Conservation (phyloP, 73 alveolate species). For the Vitrella brassicaformis region DNA sequence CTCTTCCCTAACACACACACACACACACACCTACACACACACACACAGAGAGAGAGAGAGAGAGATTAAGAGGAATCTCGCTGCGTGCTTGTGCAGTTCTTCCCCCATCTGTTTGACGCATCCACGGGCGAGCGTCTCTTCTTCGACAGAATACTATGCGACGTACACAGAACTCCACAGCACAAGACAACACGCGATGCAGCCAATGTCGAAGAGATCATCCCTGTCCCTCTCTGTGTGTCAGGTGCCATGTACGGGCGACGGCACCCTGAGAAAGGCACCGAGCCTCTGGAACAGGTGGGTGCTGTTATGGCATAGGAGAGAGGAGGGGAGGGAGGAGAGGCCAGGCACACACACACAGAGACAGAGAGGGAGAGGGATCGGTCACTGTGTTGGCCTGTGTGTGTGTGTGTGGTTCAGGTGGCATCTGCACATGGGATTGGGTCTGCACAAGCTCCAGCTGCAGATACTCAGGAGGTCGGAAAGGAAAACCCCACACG, state of each 20-base stretch:
- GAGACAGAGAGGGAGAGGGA: no score
- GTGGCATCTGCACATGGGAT: constrained; percentile 6
- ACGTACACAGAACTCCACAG: no score
- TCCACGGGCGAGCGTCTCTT: no score
- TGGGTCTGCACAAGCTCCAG: constrained; percentile 79
- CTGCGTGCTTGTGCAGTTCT: neutral
- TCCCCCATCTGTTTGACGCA: neutral
- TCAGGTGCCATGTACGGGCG: constrained; percentile 99
- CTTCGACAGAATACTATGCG: constrained; percentile 91
- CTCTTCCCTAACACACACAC: neutral
- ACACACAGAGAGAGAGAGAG: neutral
- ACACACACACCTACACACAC: neutral
- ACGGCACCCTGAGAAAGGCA: constrained; percentile 94
- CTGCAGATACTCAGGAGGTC: no score
- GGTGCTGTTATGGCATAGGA: constrained; percentile 10
- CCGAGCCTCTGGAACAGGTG: constrained; percentile 93
- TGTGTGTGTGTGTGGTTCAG: neutral
- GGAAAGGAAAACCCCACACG: no score
- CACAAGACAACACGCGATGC: no score
- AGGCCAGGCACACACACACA: neutral
- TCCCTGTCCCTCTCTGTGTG: no score
- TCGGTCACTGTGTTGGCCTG: neutral
- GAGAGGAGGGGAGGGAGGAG: no score
- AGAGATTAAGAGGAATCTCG: neutral
- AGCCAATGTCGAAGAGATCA: no score